Base-by-base conservation (phyloP, 306 rosid genomes). In the Cicer judaicum region DNA sequence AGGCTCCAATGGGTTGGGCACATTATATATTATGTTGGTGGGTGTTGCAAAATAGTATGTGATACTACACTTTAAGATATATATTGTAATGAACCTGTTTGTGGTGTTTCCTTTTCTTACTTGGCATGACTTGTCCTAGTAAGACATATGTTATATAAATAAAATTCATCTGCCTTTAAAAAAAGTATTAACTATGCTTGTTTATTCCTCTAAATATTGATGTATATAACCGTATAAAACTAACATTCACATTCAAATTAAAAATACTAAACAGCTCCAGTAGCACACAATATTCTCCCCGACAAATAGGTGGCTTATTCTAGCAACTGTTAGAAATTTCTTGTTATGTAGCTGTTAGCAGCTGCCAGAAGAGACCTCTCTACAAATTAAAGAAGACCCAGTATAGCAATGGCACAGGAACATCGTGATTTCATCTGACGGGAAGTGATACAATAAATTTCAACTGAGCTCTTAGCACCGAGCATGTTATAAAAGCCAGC, bases 361-460 rank as follows among this genome's bases (percentile, higher is more conserved):
- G 71, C 77, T 60, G 74, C 79, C 80, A 67, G 40, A 70, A 44
- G 73, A 48, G 55, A 67, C 73, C 60, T 68, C 85, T 81, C 64
- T 70, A 78, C 82, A 83, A 53, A 72, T 66, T 71, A 43, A 75
- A 78, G 73, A 75, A 68, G 76, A 50, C 80, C 69, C 68, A 21
- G 42, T 8, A 21, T 54, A 50, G 44, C 4, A 70, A 49, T 66
- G 75, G 50, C 64, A 83, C 73, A 62, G 63, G 78, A 62, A 78
- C 67, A 66, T 34, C 74, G 49, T 44, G 63, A 74, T 21, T 49
- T 16, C 66, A 71, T 78, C 76, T 16, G 82, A 42, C 10, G 44
- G 57, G 4, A 56, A 48, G 56, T 44, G 73, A 62, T 76, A 63
- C 69, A 50, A 40, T 1, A 34, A 59, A 77, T 38, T 72, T 68